These are phyloP conservation scores for Starmerella bacillaris DNA, from an alignment of 805 yeast species.

Conservation along the genomic window DNA sequence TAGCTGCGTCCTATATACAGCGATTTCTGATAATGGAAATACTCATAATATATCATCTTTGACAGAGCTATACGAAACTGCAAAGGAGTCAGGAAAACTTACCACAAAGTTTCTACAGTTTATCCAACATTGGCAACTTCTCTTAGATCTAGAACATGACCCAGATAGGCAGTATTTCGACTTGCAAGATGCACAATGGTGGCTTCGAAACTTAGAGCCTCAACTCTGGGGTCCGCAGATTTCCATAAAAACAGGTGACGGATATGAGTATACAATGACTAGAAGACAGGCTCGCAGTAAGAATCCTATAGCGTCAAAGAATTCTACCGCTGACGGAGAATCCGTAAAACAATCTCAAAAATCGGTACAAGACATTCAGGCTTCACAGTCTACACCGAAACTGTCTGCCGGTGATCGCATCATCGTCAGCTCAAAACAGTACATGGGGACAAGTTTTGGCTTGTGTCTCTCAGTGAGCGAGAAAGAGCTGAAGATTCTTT, in stretches of 20 bases:
- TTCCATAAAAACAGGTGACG: neutral
- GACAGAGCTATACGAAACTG: conserved; percentile 1
- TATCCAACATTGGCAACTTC: conserved; percentile 52
- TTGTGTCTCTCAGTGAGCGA: neutral
- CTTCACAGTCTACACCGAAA: neutral
- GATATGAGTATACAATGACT: neutral
- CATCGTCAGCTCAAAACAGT: conserved; percentile 11
- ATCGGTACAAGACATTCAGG: too few relatives aligned
- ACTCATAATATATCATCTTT: conserved; percentile 3
- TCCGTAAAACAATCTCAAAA: conserved; percentile 1
- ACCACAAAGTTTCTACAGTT: conserved; percentile 33
- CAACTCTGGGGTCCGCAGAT: conserved; percentile 2
- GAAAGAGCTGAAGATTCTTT: neutral
- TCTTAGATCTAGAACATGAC: conserved; percentile 57
- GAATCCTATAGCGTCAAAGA: neutral
- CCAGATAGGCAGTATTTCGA: conserved; percentile 43
- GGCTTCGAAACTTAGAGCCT: conserved; percentile 20
- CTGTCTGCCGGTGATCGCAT: conserved; percentile 3
- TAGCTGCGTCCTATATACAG: conserved; percentile 18
- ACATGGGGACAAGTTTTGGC: conserved; percentile 13
- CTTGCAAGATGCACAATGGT: conserved; percentile 22
- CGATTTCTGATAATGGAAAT: conserved; percentile 8
- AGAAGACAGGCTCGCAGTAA: neutral
- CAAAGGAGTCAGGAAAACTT: conserved; percentile 5
- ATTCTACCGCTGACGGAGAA: neutral